phyloP scores from a whole-genome alignment of 257 asterid genomes.

The Ilex asprella region DNA sequence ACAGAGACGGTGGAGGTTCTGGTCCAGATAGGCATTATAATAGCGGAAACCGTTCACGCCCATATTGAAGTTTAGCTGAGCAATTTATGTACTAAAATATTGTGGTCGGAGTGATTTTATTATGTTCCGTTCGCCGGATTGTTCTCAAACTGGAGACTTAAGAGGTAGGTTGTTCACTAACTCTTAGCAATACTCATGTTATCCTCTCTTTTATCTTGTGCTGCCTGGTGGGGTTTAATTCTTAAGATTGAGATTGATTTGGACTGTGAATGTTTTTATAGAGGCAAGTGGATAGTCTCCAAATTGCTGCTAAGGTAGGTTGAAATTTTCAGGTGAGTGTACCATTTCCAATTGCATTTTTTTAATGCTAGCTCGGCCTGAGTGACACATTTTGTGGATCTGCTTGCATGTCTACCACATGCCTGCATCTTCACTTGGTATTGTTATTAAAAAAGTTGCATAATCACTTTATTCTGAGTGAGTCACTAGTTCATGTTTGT shows the following conservation, averaged over 20 bases:
- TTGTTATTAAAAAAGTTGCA: too few relatives aligned
- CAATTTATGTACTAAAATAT: slow-evolving; percentile 61
- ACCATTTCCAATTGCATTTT: slow-evolving; percentile 32
- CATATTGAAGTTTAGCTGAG: slow-evolving; percentile 52
- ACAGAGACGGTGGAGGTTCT: slow-evolving; percentile 76
- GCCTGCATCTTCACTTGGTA: too few relatives aligned
- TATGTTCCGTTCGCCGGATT: slow-evolving; percentile 60
- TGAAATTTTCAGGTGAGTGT: slow-evolving; percentile 95
- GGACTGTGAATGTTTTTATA: slow-evolving; percentile 79
- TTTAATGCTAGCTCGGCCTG: neutral
- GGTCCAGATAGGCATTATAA: slow-evolving; percentile 89
- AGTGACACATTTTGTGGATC: slow-evolving; percentile 7
- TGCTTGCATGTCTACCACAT: slow-evolving; percentile 8
- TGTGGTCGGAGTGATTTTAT: slow-evolving; percentile 63
- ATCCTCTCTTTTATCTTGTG: slow-evolving; percentile 37
- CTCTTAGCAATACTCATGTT: slow-evolving; percentile 45
- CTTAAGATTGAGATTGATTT: slow-evolving; percentile 56
- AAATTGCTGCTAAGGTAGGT: slow-evolving; percentile 88
- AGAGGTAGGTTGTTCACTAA: slow-evolving; percentile 80
- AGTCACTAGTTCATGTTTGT: too few relatives aligned
- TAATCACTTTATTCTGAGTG: too few relatives aligned
- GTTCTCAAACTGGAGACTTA: slow-evolving; percentile 63
- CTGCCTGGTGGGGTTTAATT: slow-evolving; percentile 35
- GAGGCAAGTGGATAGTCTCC: slow-evolving; percentile 89
- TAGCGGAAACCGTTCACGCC: slow-evolving; percentile 96